Evolutionary conservation across 2,329 filamentous ascomycete species (phyloP).

Genomic region (Paecilomyces dactylethromorphus): DNA sequence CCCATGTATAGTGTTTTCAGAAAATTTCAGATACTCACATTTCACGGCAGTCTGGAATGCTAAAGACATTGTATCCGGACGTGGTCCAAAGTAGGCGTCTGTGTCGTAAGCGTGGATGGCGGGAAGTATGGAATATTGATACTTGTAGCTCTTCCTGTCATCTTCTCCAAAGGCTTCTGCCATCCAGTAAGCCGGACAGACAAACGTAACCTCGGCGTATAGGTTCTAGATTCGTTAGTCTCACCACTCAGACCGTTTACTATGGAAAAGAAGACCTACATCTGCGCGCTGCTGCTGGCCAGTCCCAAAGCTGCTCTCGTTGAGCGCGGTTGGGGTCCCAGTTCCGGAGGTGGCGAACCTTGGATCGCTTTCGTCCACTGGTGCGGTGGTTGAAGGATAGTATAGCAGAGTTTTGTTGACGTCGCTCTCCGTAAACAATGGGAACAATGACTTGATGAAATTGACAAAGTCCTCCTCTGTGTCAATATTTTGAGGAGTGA

Average conservation of each 20-base stretch:
- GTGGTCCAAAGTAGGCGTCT: constrained; percentile 32
- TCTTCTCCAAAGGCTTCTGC: constrained; percentile 38
- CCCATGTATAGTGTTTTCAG: constrained; percentile 1
- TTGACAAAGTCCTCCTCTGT: constrained; percentile 33
- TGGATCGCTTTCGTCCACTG: constrained; percentile 14
- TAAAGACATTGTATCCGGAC: constrained; percentile 3
- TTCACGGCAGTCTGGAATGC: constrained; percentile 11
- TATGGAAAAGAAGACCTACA: constrained; percentile 2
- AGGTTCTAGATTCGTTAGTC: constrained; percentile 32
- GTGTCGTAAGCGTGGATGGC: constrained; percentile 62
- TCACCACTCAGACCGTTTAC: too few relatives aligned
- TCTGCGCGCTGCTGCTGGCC: constrained; percentile 50
- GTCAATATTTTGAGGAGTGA: constrained; percentile 39
- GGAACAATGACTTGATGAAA: constrained; percentile 38
- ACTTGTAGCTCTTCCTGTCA: constrained; percentile 35
- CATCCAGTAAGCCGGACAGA: constrained; percentile 52
- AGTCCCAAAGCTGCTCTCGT: constrained; percentile 41
- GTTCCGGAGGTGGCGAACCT: constrained; percentile 32
- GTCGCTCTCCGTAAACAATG: constrained; percentile 35
- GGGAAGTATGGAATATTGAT: constrained; percentile 57
- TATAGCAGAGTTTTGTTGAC: constrained; percentile 33
- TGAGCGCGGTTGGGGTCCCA: constrained; percentile 40
- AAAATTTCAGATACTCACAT: constrained; percentile 22
- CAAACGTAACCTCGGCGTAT: constrained; percentile 49
- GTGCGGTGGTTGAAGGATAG: constrained; percentile 28